Conservation (phyloP, 2,329 filamentous ascomycete genomes). For the Hypoxylon sp. region DNA sequence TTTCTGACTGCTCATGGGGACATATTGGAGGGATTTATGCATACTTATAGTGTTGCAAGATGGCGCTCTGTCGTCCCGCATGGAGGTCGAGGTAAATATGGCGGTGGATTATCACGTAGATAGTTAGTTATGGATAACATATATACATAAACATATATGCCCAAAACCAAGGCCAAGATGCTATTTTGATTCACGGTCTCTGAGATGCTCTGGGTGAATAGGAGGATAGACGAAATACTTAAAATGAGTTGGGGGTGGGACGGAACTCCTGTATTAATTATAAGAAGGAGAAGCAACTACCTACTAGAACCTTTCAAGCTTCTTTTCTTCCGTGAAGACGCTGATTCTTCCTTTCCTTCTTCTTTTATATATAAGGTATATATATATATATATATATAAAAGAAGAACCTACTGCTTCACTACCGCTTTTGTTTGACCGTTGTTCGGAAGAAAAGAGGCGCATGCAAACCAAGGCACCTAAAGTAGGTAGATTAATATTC, state of each 20-base stretch:
- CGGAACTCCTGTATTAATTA: no score
- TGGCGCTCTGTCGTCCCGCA: not conserved
- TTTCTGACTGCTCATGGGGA: not conserved
- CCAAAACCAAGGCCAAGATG: not conserved
- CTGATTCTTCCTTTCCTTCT: no score
- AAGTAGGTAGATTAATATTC: no score
- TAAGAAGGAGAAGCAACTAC: no score
- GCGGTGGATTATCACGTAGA: not conserved
- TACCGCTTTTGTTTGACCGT: not conserved
- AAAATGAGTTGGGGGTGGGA: no score
- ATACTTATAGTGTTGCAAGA: not conserved
- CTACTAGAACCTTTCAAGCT: no score
- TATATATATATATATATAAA: not conserved
- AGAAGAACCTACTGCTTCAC: not conserved
- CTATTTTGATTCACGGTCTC: not conserved
- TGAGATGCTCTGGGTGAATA: not conserved
- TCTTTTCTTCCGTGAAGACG: no score
- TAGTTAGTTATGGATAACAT: slow-evolving; percentile 1
- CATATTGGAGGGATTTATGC: not conserved
- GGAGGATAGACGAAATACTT: not conserved
- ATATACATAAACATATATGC: not conserved
- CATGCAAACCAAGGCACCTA: no score
- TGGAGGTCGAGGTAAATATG: not conserved
- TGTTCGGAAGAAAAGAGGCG: not conserved
- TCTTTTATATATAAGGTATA: no score